A percentile compares a stretch with the other conserved stretches of the same genome.
phyloP scores from a whole-genome alignment of 2,329 filamentous ascomycete species.

The Cladophialophora yegresii region DNA sequence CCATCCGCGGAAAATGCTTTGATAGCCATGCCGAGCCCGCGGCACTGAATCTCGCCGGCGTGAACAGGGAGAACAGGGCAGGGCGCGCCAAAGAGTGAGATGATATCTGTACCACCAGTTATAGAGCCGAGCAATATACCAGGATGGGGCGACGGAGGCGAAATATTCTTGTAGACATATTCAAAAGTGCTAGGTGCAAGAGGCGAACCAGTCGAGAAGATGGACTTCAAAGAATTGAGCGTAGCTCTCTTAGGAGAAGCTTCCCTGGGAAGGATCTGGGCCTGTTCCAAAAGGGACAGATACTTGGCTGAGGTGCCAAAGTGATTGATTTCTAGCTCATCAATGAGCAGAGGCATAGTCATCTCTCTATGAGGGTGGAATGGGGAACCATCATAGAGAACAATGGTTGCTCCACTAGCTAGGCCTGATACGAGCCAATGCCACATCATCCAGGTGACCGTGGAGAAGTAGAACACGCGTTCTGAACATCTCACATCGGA shows the following conservation, averaged over 20 bases:
- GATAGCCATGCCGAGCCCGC: constrained; percentile 78
- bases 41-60: constrained; percentile 74
- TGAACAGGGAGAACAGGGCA: constrained; percentile 74
- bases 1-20: constrained; percentile 57
- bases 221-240: constrained; percentile 66
- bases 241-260: constrained; percentile 49
- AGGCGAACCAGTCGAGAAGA: constrained; percentile 93
- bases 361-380: constrained; percentile 78
- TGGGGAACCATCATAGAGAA: constrained; percentile 90
- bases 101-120: constrained; percentile 94
- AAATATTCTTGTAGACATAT: constrained; percentile 73
- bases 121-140: constrained; percentile 88
- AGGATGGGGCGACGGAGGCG: constrained; percentile 60
- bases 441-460: constrained; percentile 99
- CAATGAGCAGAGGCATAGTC: constrained; percentile 78
- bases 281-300: constrained; percentile 84
- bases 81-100: constrained; percentile 88
- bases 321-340: constrained; percentile 79
- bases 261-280: constrained; percentile 61
- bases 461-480: constrained; percentile 89
- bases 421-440: constrained; percentile 91
- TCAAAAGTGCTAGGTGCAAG: constrained; percentile 89
- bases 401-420: constrained; percentile 75
- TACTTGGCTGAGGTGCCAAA: constrained; percentile 96
- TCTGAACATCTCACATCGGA: constrained; percentile 73